These are phyloP conservation scores for Boeremia lycopersici DNA, from an alignment of 2,329 filamentous ascomycete species.

Conservation along the genomic window DNA sequence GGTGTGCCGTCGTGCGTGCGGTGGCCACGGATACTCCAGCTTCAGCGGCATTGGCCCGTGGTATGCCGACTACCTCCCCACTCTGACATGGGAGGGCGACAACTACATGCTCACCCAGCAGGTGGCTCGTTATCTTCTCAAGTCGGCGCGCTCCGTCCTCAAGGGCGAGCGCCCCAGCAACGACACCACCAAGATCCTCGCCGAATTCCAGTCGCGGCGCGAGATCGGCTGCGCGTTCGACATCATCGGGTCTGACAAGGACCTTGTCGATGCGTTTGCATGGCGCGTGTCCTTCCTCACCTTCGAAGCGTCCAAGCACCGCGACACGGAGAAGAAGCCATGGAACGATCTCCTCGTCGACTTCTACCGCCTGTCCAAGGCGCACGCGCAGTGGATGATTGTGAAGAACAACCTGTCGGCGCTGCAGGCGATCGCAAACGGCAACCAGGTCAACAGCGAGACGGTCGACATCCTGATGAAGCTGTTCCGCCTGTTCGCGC, in stretches of 20 bases:
- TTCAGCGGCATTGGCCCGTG: conserved; percentile 77
- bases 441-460: conserved; percentile 61
- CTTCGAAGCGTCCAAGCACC: conserved; percentile 75
- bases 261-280: conserved; percentile 75
- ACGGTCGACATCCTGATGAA: conserved; percentile 67
- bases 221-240: conserved; percentile 78
- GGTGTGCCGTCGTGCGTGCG: conserved; percentile 74
- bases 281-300: conserved; percentile 77
- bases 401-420: conserved; percentile 80
- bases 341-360: conserved; percentile 79
- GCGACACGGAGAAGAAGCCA: conserved; percentile 74
- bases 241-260: conserved; percentile 70
- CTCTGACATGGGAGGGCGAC: conserved; percentile 75
- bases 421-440: conserved; percentile 62
- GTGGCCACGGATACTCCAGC: conserved; percentile 76
- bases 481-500: conserved; percentile 69
- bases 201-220: conserved; percentile 66
- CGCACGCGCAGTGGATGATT: conserved; percentile 77
- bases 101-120: conserved; percentile 86
- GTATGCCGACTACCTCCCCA: conserved; percentile 78
- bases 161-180: conserved; percentile 67
- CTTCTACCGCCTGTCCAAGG: conserved; percentile 77
- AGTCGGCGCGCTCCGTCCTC: conserved; percentile 74
- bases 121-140: conserved; percentile 76
- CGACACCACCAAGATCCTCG: conserved; percentile 71